A percentile compares a stretch with the other conserved stretches of the same genome.
Evolutionary conservation across 768 basidiomycete genomes (phyloP).

Genomic region (Rhodotorula toruloides): DNA sequence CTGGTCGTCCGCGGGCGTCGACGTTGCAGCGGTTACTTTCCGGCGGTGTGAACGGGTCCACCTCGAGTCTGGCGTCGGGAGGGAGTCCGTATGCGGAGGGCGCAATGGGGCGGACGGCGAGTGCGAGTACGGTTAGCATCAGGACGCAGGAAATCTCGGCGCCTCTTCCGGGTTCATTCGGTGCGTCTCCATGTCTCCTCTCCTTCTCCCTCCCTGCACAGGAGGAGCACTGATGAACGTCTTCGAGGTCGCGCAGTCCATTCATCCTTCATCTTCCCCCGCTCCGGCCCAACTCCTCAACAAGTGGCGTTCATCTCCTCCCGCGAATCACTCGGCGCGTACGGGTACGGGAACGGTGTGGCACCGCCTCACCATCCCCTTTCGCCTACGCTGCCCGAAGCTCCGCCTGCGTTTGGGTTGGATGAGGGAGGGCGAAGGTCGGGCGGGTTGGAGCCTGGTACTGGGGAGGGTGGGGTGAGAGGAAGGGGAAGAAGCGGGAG

Average conservation of each 20-base stretch:
- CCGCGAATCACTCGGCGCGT: slow-evolving; percentile 35
- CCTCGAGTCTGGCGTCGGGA: background rate
- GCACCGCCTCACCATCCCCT: background rate
- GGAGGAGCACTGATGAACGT: too few species aligned
- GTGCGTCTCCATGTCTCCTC: background rate
- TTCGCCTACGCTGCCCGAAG: too few species aligned
- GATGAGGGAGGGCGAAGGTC: too few species aligned
- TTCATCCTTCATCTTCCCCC: slow-evolving; percentile 32
- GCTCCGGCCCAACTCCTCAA: slow-evolving; percentile 26
- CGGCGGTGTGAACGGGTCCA: background rate
- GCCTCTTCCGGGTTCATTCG: slow-evolving; percentile 31
- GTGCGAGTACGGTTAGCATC: slow-evolving; percentile 12
- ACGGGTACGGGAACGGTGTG: slow-evolving; percentile 22
- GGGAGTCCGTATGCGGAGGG: slow-evolving; percentile 30
- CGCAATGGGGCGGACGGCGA: background rate
- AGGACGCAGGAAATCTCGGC: slow-evolving; percentile 24
- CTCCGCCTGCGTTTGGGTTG: too few species aligned
- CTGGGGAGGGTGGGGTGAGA: background rate
- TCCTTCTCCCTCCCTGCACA: background rate
- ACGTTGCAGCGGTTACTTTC: slow-evolving; percentile 20
- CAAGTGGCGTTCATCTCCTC: slow-evolving; percentile 37
- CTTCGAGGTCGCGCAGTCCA: slow-evolving; percentile 3
- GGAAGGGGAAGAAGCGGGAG: slow-evolving; percentile 5
- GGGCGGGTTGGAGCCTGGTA: too few species aligned
- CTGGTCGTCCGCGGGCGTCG: slow-evolving; percentile 13